These are phyloP conservation scores for Fusarium sp. DNA, from an alignment of 2,329 filamentous ascomycete genomes.

Conservation along the genomic window DNA sequence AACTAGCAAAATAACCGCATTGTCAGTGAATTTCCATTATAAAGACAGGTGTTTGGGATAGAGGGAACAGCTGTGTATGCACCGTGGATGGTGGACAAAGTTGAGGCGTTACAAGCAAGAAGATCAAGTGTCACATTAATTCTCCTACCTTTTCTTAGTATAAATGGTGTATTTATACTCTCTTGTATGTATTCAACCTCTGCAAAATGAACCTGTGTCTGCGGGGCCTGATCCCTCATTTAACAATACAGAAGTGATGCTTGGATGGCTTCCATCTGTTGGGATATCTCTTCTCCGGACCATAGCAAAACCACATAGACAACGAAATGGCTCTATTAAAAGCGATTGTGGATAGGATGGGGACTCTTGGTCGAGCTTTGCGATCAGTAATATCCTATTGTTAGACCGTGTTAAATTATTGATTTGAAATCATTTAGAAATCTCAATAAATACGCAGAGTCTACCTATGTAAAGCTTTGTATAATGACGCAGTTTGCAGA, in stretches of 20 bases:
- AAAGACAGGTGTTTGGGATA: too few species aligned
- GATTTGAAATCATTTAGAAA: not conserved
- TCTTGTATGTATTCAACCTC: not conserved
- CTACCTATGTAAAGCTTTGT: not conserved
- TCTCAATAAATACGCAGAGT: not conserved
- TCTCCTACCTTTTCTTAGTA: too few species aligned
- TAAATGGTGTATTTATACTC: too few species aligned
- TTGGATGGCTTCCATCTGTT: not conserved
- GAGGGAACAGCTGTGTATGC: too few species aligned
- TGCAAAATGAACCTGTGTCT: not conserved
- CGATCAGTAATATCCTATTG: not conserved
- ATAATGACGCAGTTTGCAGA: not conserved
- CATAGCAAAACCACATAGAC: not conserved
- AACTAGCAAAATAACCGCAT: too few species aligned
- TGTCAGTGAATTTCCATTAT: too few species aligned
- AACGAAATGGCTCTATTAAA: not conserved
- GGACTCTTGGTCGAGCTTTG: not conserved
- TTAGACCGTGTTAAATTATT: not conserved
- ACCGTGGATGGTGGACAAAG: too few species aligned
- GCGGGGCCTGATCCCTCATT: not conserved
- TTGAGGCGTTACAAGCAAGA: too few species aligned
- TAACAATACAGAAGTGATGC: not conserved
- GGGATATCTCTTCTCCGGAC: not conserved
- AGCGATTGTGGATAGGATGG: not conserved
- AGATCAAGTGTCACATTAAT: too few species aligned